Evolutionary conservation across 495 filamentous ascomycete genomes (phyloP).

Genomic region (Staphylotrichum tortipilum): DNA sequence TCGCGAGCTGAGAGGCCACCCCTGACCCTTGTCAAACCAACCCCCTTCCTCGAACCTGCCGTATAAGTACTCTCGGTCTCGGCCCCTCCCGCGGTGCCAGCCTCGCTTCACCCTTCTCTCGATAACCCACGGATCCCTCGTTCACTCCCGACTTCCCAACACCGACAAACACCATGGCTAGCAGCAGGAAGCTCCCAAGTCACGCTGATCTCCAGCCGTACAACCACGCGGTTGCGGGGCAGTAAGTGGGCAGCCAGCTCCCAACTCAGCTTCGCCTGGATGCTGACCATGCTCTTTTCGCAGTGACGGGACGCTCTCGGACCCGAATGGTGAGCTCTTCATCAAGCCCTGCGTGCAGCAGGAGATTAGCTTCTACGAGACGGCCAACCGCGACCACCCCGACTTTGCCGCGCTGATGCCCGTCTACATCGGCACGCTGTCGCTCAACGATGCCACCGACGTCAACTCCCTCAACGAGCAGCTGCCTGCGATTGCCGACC

Average conservation of each 20-base stretch:
- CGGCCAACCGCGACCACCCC: slow-evolving; percentile 52
- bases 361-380: slow-evolving; percentile 91
- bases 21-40: too few relatives aligned
- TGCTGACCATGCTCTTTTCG: slow-evolving; percentile 3
- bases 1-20: too few relatives aligned
- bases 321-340: slow-evolving; percentile 73
- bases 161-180: slow-evolving; percentile 19
- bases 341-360: slow-evolving; percentile 87
- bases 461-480: slow-evolving; percentile 44
- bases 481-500: slow-evolving; percentile 34
- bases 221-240: slow-evolving; percentile 81
- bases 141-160: neutral
- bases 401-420: slow-evolving; percentile 74
- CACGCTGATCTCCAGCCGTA: slow-evolving; percentile 56
- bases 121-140: too few relatives aligned
- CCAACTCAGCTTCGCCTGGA: neutral
- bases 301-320: slow-evolving; percentile 87
- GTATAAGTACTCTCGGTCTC: neutral
- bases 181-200: slow-evolving; percentile 33
- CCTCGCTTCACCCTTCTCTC: neutral
- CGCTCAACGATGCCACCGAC: slow-evolving; percentile 38
- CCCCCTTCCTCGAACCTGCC: slow-evolving; percentile 5
- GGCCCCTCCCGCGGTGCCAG: too few relatives aligned
- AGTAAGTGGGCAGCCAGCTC: slow-evolving; percentile 53
- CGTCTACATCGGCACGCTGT: slow-evolving; percentile 70